Evolutionary conservation across 2,329 filamentous ascomycete genomes (phyloP).

Genomic region (Neofusicoccum umdonicola): DNA sequence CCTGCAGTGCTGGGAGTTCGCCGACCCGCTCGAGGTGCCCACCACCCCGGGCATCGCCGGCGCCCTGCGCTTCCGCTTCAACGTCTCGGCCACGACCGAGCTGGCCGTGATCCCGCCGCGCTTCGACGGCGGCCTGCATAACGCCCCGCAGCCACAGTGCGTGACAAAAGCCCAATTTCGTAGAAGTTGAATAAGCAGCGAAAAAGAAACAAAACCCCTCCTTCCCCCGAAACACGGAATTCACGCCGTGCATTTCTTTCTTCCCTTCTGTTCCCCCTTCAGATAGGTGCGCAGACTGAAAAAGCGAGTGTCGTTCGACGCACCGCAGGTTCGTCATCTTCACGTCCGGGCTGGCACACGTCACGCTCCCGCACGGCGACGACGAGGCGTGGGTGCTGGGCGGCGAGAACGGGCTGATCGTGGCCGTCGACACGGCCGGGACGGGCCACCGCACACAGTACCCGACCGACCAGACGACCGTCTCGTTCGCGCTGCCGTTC

Average conservation of each 20-base stretch:
- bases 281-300: too few relatives aligned
- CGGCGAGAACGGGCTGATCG: conserved; percentile 30
- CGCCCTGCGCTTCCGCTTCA: conserved; percentile 22
- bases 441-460: conserved; percentile 33
- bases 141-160: conserved; percentile 33
- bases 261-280: neutral
- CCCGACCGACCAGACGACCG: conserved; percentile 31
- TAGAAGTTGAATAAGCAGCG: too few relatives aligned
- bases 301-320: too few relatives aligned
- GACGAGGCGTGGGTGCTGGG: conserved; percentile 33
- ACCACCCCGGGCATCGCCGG: conserved; percentile 29
- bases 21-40: conserved; percentile 26
- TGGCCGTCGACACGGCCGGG: conserved; percentile 33
- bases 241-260: neutral
- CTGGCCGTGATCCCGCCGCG: conserved; percentile 34
- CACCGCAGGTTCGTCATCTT: conserved; percentile 26
- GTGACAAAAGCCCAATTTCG: neutral
- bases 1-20: conserved; percentile 37
- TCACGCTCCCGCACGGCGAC: conserved; percentile 29
- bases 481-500: conserved; percentile 30
- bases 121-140: conserved; percentile 34
- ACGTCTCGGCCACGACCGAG: conserved; percentile 22
- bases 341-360: conserved; percentile 32
- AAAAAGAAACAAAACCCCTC: too few relatives aligned
- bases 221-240: too few relatives aligned